These are phyloP conservation scores for Beauveria scarabaeidicola DNA, from an alignment of 2,329 filamentous ascomycete species.

Conservation along the genomic window DNA sequence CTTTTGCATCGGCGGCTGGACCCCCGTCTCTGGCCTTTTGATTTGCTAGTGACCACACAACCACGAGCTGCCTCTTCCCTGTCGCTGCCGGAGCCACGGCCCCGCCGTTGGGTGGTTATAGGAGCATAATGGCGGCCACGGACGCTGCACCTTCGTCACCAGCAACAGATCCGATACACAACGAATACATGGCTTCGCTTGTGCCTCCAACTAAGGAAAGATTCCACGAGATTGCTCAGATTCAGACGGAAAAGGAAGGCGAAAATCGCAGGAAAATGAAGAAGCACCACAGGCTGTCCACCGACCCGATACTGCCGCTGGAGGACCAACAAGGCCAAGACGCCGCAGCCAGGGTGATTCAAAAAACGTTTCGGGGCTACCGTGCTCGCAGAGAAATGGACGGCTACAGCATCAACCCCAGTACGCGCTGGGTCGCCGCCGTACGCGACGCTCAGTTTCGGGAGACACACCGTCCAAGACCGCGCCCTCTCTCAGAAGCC, in stretches of 20 bases:
- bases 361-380: slow-evolving; percentile 72
- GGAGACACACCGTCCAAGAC: slow-evolving; percentile 38
- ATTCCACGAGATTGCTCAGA: slow-evolving; percentile 38
- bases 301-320: slow-evolving; percentile 14
- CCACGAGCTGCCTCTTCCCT: neutral
- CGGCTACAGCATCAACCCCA: slow-evolving; percentile 61
- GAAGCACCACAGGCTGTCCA: slow-evolving; percentile 28
- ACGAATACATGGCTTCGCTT: slow-evolving; percentile 43
- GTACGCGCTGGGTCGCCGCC: slow-evolving; percentile 62
- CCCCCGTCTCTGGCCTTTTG: neutral
- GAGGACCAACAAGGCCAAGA: slow-evolving; percentile 19
- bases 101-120: slow-evolving; percentile 4
- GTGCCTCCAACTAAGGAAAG: slow-evolving; percentile 37
- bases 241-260: slow-evolving; percentile 40
- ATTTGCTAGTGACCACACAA: neutral
- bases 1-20: neutral
- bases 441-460: slow-evolving; percentile 48
- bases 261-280: slow-evolving; percentile 33
- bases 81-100: neutral
- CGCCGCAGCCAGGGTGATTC: slow-evolving; percentile 48
- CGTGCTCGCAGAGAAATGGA: slow-evolving; percentile 60
- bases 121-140: slow-evolving; percentile 1
- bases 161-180: slow-evolving; percentile 9
- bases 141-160: slow-evolving; percentile 14
- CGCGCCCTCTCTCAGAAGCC: slow-evolving; percentile 17